Percentiles rank a stretch among this genome's conserved stretches.
Conservation (phyloP, 495 filamentous ascomycete genomes). For the Penicillium psychrofluorescens region DNA sequence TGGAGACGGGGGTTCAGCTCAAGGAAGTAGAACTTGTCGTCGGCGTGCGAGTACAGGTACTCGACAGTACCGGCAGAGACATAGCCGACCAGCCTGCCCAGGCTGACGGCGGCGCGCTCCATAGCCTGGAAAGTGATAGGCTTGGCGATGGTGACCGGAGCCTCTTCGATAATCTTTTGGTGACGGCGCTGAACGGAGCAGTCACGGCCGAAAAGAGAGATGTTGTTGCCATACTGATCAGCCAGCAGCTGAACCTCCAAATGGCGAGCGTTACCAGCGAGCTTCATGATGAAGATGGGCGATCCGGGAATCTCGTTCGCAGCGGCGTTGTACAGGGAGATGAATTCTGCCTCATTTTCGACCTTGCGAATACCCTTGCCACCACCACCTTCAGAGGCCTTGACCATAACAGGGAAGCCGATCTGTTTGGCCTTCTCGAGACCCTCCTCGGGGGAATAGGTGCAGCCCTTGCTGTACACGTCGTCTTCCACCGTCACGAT, state of each 20-base stretch:
- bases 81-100: slow-evolving; percentile 92
- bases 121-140: slow-evolving; percentile 83
- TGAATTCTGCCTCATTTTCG: slow-evolving; percentile 76
- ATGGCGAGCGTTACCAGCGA: slow-evolving; percentile 92
- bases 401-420: slow-evolving; percentile 98
- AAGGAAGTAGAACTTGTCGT: slow-evolving; percentile 99
- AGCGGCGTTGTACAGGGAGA: slow-evolving; percentile 82
- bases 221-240: slow-evolving; percentile 99
- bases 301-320: slow-evolving; percentile 98
- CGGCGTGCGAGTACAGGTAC: slow-evolving; percentile 96
- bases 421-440: slow-evolving; percentile 80
- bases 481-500: slow-evolving; percentile 89
- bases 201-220: slow-evolving; percentile 96
- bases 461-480: slow-evolving; percentile 87
- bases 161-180: slow-evolving; percentile 99
- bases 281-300: slow-evolving; percentile 99
- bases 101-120: slow-evolving; percentile 92
- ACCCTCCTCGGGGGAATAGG: slow-evolving; percentile 79
- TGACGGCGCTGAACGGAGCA: slow-evolving; percentile 98
- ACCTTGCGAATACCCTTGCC: slow-evolving; percentile 99
- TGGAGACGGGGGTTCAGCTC: slow-evolving; percentile 97
- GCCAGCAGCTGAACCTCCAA: slow-evolving; percentile 95
- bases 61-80: slow-evolving; percentile 98
- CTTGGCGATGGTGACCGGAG: slow-evolving; percentile 92
- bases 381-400: slow-evolving; percentile 98